Evolutionary conservation across 805 yeast genomes (phyloP), one percentile per base, ranked within the genome.

Genomic region (Candida nemodendra): DNA sequence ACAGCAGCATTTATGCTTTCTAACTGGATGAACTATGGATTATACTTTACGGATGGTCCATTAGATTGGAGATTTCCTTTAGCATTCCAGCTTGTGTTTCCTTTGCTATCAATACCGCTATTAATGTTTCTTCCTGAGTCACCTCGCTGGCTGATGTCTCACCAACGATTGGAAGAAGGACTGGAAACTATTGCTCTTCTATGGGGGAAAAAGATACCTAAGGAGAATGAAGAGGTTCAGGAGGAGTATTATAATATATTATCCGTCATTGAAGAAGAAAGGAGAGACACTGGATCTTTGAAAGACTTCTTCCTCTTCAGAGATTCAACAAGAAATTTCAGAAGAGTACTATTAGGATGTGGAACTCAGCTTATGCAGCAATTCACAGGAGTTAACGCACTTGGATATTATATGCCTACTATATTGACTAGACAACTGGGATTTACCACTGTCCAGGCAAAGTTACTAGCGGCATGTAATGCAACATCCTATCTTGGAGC

Each of bases 1-100:
- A 82, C 76, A 35, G 81, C 81, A 45, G 42, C 68, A 27, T n/a
- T n/a, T n/a, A 69, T 84, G 78, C 54, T 74, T 78, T 69, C 65
- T 76, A 16, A 79, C 78, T 38, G 76, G 81, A 31, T 61, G 77
- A 59, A 53, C 33, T 61, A 57, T 39, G 68, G 65, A 28, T 50
- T 54, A 30, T 48, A 51, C 3, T 47, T 25, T 18, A 30, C 30
- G 2, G 27, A 45, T 9, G 45, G 50, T 27, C 42, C 36, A 31
- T 55, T 53, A 5, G 51, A 56, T 32, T 65, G 65, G 55, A 44
- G 76, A 51, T 57, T 74, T 39, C 78, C 78, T 13, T 59, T 73
- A 38, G 72, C 69, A 7, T 50, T 74, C 36, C 79, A 73, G 47
- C 62, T 73, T 31, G 36, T 75, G 27, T 75, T 76, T 39, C 78